Conservation (phyloP, 305 asterid genomes). For the Ruellia speciosa region DNA sequence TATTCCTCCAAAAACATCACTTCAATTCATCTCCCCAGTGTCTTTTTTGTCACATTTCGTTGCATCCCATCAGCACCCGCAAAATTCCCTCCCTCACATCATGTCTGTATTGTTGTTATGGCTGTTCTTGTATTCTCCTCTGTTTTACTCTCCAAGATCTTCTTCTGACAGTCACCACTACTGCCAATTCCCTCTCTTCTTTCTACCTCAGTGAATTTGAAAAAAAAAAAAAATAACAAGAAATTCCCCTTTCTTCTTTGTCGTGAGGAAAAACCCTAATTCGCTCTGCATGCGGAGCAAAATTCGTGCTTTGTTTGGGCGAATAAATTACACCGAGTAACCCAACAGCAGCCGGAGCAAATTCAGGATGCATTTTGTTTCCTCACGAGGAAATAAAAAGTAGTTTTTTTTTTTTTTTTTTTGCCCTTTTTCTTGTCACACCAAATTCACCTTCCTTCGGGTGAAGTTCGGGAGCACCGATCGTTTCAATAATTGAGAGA, state of each 20-base stretch:
- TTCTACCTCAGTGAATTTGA: no score
- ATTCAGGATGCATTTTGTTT: not conserved
- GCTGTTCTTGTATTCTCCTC: conserved; percentile 12
- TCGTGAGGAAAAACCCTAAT: not conserved
- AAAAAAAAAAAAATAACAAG: no score
- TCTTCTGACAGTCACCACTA: not conserved
- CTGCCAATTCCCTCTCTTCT: not conserved
- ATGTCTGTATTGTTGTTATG: not conserved
- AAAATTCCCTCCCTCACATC: conserved; percentile 10
- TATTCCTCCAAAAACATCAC: conserved; percentile 2
- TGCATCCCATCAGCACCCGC: not conserved
- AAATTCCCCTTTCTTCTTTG: no score
- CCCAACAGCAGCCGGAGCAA: not conserved
- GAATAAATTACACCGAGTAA: not conserved
- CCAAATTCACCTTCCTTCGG: conserved; percentile 19
- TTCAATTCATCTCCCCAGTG: conserved; percentile 3
- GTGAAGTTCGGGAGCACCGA: not conserved
- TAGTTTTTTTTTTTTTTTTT: no score
- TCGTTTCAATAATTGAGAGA: conserved; percentile 8
- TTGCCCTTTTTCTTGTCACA: not conserved
- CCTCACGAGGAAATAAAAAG: not conserved
- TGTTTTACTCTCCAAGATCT: conserved; percentile 11
- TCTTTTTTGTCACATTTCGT: conserved; percentile 16
- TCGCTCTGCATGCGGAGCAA: not conserved
- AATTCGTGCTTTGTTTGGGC: not conserved